A percentile compares a stretch with the other conserved stretches of the same genome.
phyloP scores from a whole-genome alignment of 331 rosid species.

The Arachis monticola region DNA sequence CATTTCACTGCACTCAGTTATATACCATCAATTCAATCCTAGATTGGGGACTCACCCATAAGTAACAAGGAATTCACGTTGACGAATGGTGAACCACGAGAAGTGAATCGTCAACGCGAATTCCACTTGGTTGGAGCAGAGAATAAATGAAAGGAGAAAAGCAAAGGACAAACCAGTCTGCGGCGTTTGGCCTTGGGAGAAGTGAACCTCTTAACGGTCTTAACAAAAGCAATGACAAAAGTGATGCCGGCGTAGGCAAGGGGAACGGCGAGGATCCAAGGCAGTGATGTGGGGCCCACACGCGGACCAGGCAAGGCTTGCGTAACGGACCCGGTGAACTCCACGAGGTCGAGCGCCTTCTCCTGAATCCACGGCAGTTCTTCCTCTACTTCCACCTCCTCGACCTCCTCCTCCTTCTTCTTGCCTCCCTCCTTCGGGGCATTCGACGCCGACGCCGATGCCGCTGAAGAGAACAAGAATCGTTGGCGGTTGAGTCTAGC shows the following conservation, averaged over 20 bases:
- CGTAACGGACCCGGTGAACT: constrained; percentile 88
- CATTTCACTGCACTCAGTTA: too few relatives aligned
- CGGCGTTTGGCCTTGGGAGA: constrained; percentile 89
- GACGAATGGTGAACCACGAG: constrained; percentile 45
- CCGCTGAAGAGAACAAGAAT: constrained; percentile 29
- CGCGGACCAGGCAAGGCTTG: constrained; percentile 95
- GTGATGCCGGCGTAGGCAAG: constrained; percentile 73
- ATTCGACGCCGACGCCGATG: constrained; percentile 43
- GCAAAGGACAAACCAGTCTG: constrained; percentile 52
- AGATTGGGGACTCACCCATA: too few relatives aligned
- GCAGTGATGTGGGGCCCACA: constrained; percentile 84
- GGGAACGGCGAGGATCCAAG: constrained; percentile 94
- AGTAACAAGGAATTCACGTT: too few relatives aligned
- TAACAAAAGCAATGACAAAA: constrained; percentile 75
- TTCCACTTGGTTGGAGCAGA: too few relatives aligned
- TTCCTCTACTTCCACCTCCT: constrained; percentile 80
- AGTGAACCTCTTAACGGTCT: constrained; percentile 66
- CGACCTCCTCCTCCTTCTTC: constrained; percentile 60
- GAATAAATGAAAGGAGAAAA: too few relatives aligned
- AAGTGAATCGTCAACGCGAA: constrained; percentile 50
- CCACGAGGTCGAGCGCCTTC: constrained; percentile 89
- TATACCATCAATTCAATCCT: too few relatives aligned
- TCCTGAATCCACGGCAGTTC: constrained; percentile 97
- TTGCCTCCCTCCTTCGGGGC: constrained; percentile 43
- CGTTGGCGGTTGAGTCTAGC: constrained; percentile 8